These are phyloP conservation scores for Arthrinium puccinioides DNA, from an alignment of 2,329 filamentous ascomycete species.

Conservation along the genomic window DNA sequence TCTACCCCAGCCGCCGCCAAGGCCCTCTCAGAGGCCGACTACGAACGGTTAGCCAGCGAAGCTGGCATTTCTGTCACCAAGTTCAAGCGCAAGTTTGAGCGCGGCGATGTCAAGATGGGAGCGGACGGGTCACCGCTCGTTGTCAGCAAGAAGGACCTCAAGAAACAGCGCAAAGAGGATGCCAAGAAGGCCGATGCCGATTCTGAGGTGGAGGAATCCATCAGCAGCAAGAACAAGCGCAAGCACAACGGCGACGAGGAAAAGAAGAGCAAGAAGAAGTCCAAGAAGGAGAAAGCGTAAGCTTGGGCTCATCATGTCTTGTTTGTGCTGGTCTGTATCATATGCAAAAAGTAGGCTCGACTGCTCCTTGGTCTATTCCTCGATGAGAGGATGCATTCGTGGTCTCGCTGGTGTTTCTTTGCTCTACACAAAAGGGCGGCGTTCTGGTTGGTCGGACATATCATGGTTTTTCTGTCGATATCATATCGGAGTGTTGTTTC, in stretches of 20 bases:
- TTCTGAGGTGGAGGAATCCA: slow-evolving; percentile 34
- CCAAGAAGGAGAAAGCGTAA: slow-evolving; percentile 54
- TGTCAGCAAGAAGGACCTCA: slow-evolving; percentile 68
- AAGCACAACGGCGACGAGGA: slow-evolving; percentile 58
- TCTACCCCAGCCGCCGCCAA: slow-evolving; percentile 24
- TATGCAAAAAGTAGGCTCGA: slow-evolving; percentile 1
- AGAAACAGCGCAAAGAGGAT: slow-evolving; percentile 60
- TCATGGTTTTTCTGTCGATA: slow-evolving; percentile 4
- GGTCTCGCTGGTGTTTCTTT: slow-evolving; percentile 1
- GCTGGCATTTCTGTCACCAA: slow-evolving; percentile 66
- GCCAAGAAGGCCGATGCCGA: slow-evolving; percentile 44
- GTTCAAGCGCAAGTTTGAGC: slow-evolving; percentile 72
- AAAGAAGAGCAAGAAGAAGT: slow-evolving; percentile 54
- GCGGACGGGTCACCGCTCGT: slow-evolving; percentile 59
- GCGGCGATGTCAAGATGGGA: slow-evolving; percentile 63
- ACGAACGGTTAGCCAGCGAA: slow-evolving; percentile 53
- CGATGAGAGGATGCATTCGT: slow-evolving; percentile 1
- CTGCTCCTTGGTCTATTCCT: slow-evolving; percentile 2
- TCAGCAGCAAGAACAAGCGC: slow-evolving; percentile 64
- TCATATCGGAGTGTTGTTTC: no score
- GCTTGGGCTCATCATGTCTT: slow-evolving; percentile 10
- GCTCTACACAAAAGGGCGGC: slow-evolving; percentile 4
- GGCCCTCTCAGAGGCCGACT: slow-evolving; percentile 49
- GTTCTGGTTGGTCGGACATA: slow-evolving; percentile 5
- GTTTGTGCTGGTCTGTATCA: slow-evolving; percentile 4